Conservation (phyloP, 176 grass and related monocot genomes). For the Lolium rigidum region DNA sequence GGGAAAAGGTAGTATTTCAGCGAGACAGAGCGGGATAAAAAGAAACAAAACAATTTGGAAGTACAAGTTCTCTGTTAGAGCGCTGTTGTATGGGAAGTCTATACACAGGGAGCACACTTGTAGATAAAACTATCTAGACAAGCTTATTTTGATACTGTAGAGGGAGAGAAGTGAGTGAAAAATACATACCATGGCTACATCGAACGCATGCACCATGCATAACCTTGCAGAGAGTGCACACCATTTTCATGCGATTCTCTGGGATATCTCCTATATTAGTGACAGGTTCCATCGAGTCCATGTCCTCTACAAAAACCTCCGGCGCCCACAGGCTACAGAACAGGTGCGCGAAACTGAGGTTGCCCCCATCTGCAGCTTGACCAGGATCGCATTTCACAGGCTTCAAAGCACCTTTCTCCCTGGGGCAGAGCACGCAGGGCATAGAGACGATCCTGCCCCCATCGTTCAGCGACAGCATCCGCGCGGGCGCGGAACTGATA, state of each 20-base stretch:
- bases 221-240: constrained; percentile 90
- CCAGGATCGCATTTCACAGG: constrained; percentile 56
- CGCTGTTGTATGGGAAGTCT: background rate
- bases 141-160: constrained; percentile 6
- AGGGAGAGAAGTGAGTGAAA: too few relatives aligned
- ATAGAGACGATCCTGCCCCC: constrained; percentile 31
- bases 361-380: constrained; percentile 35
- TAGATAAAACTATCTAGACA: background rate
- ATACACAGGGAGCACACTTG: background rate
- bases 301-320: constrained; percentile 71
- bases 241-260: constrained; percentile 64
- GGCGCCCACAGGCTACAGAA: constrained; percentile 96
- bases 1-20: background rate
- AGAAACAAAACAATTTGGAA: background rate
- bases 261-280: constrained; percentile 56
- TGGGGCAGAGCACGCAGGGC: constrained; percentile 86
- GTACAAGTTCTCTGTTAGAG: background rate
- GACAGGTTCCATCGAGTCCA: constrained; percentile 76
- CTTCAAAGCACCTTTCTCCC: constrained; percentile 85
- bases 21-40: background rate
- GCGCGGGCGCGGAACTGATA: constrained; percentile 40
- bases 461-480: constrained; percentile 53
- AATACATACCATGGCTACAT: constrained; percentile 96
- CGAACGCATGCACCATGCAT: constrained; percentile 88
- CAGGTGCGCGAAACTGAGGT: constrained; percentile 69